Conservation (phyloP, 345 rosid genomes). For the Gossypium thurberi region DNA sequence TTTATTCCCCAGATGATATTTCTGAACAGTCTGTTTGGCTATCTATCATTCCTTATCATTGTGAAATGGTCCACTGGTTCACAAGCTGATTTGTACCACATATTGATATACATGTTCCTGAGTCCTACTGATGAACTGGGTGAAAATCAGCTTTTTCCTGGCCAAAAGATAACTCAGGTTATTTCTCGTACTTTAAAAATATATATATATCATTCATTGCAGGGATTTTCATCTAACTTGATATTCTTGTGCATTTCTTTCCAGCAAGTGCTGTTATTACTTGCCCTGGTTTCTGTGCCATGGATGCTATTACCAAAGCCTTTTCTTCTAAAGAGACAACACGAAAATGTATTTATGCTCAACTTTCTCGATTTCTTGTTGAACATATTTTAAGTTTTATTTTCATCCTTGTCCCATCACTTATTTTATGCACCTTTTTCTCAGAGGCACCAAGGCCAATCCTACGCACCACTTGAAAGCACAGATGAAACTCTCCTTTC, state of each 20-base stretch:
- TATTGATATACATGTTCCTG: constrained; percentile 94
- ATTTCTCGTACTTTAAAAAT: not conserved
- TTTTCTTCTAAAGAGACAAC: constrained; percentile 81
- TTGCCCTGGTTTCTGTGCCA: constrained; percentile 87
- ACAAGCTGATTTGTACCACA: constrained; percentile 84
- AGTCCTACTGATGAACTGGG: constrained; percentile 91
- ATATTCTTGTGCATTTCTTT: constrained; percentile 11
- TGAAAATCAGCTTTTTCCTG: constrained; percentile 80
- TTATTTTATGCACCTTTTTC: constrained; percentile 18
- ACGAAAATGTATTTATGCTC: constrained; percentile 45
- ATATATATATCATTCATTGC: not conserved
- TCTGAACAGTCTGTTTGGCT: constrained; percentile 86
- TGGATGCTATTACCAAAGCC: constrained; percentile 98
- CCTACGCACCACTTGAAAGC: constrained; percentile 50
- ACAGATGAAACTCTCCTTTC: constrained; percentile 70
- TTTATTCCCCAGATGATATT: constrained; percentile 94
- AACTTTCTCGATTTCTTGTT: not conserved
- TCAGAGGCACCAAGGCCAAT: constrained; percentile 84
- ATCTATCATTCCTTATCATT: constrained; percentile 71
- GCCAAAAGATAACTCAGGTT: constrained; percentile 77
- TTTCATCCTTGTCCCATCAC: not conserved
- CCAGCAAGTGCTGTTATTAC: constrained; percentile 67
- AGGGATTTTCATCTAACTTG: not conserved
- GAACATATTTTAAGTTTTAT: not conserved
- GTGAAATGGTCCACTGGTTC: constrained; percentile 93